Conservation (phyloP, 768 basidiomycete genomes). For the Phanerochaete sordida region DNA sequence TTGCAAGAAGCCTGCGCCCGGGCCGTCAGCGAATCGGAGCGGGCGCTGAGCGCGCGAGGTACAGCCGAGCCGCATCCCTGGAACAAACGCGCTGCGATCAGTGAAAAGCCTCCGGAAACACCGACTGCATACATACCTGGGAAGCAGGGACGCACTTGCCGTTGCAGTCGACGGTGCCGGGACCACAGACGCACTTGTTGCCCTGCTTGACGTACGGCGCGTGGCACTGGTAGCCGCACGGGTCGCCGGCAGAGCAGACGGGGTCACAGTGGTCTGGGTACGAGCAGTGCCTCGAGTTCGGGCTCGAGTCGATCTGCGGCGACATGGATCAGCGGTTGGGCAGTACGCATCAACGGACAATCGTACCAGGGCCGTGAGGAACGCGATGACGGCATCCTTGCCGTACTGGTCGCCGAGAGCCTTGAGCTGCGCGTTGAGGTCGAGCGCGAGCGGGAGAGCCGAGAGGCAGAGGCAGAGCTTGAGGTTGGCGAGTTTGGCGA, state of each 20-base stretch:
- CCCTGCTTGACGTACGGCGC: constrained; percentile 24
- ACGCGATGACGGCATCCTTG: background rate
- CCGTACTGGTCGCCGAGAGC: constrained; percentile 13
- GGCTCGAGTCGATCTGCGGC: constrained; percentile 33
- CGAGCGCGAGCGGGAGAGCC: constrained; percentile 14
- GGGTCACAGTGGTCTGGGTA: constrained; percentile 31
- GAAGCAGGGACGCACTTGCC: constrained; percentile 31
- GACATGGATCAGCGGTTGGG: background rate
- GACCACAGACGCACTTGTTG: constrained; percentile 34
- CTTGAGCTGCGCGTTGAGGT: constrained; percentile 5
- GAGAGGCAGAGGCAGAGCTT: constrained; percentile 40
- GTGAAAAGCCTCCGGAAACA: background rate
- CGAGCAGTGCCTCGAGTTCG: constrained; percentile 28
- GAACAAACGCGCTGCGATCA: background rate
- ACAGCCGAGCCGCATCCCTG: constrained; percentile 41
- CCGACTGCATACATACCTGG: background rate
- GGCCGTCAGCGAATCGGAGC: background rate
- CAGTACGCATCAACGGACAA: background rate
- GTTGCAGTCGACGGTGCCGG: constrained; percentile 36
- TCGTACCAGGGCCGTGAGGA: constrained; percentile 24
- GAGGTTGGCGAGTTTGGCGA: constrained; percentile 9
- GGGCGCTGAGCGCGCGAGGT: constrained; percentile 22
- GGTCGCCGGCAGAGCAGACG: constrained; percentile 28
- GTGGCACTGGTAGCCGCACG: constrained; percentile 36
- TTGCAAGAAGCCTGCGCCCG: constrained; percentile 11